Base-by-base conservation (phyloP, 306 rosid genomes). In the Cicer yamashitae region DNA sequence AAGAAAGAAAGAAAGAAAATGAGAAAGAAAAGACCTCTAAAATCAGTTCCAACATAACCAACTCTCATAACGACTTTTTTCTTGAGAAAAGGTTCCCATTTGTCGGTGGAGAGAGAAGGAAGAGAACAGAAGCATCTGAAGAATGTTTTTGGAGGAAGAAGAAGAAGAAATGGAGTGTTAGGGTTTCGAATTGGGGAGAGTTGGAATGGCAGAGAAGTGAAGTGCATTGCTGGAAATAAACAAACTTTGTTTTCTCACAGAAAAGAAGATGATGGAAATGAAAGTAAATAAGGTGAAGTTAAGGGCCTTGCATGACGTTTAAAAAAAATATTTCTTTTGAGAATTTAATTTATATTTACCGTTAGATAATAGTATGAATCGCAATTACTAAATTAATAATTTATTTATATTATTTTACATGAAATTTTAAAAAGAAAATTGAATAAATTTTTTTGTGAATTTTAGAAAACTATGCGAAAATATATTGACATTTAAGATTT, bases 11-110 rank as follows among this genome's bases (percentile, higher is more conserved):
- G 2, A 2, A 52, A 70, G 40, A 10, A 20, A 1, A 7, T 65
- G 25, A 8, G 6, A 67, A 44, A 43, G 34, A 9, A 8, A 2
- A 11, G 10, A 84, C 87, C 85, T 84, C 87, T 81, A 34, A 73
- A 84, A 47, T 84, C 78, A 1, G 87, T 81, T 61, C 85, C 87
- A 48, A 84, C 75, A 4, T 81, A 84, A 39, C 87, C 87, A 10
- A 84, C 87, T 25, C 87, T 65, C 85, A 84, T 84, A 17, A 84
- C 83, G 6, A 84, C 87, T 7, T 77, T 77, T 54, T 81, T 84
- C 78, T 84, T 84, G 63, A 84, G 60, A 65, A 81, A 77, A 39
- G 87, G 80, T 13, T 67, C 75, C 85, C 87, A 84, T n/a, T 84
- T 84, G 39, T 65, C 52, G 14, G 8, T 53, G 51, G 71, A 48